Percentiles rank a stretch among this genome's conserved stretches.
These are phyloP conservation scores for Aspergillus panamensis DNA, from an alignment of 495 filamentous ascomycete species.

Conservation along the genomic window DNA sequence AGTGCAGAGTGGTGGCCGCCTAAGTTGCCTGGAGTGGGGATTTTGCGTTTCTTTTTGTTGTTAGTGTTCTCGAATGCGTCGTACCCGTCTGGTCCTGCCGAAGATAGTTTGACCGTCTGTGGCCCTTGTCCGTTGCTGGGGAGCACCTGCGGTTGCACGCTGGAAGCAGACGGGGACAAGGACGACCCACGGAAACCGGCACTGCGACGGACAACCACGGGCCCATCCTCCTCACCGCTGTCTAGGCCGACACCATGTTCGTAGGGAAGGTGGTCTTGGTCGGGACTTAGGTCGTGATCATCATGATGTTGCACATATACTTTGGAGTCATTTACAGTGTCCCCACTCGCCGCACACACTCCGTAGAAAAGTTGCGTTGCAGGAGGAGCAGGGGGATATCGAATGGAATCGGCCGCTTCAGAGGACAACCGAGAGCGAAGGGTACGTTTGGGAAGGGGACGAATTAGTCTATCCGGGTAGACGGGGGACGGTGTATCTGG, in stretches of 20 bases:
- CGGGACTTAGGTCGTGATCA: slow-evolving; percentile 46
- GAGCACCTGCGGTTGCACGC: slow-evolving; percentile 26
- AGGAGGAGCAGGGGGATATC: slow-evolving; percentile 70
- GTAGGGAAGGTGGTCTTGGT: slow-evolving; percentile 42
- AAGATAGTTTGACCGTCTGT: slow-evolving; percentile 30
- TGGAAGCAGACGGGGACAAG: slow-evolving; percentile 33
- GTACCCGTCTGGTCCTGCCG: slow-evolving; percentile 71
- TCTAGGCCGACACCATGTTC: slow-evolving; percentile 42
- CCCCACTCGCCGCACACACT: slow-evolving; percentile 51
- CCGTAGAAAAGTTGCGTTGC: slow-evolving; percentile 72
- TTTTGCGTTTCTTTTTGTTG: slow-evolving; percentile 99
- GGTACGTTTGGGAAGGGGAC: slow-evolving; percentile 83
- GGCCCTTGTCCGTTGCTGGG: slow-evolving; percentile 28
- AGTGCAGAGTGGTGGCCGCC: slow-evolving; percentile 60
- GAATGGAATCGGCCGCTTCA: slow-evolving; percentile 76
- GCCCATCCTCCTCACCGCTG: slow-evolving; percentile 46
- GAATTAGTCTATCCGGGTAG: slow-evolving; percentile 87
- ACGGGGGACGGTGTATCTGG: slow-evolving; percentile 70
- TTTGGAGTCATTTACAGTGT: slow-evolving; percentile 41
- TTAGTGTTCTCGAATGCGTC: slow-evolving; percentile 98
- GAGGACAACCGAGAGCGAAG: slow-evolving; percentile 80
- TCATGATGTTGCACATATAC: slow-evolving; percentile 46
- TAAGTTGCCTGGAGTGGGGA: slow-evolving; percentile 76
- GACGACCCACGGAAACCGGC: slow-evolving; percentile 42
- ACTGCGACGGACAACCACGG: slow-evolving; percentile 45